Evolutionary conservation across 2,329 filamentous ascomycete species (phyloP), one percentile per base, ranked within the genome.

Genomic region (Cryphonectria japonica): DNA sequence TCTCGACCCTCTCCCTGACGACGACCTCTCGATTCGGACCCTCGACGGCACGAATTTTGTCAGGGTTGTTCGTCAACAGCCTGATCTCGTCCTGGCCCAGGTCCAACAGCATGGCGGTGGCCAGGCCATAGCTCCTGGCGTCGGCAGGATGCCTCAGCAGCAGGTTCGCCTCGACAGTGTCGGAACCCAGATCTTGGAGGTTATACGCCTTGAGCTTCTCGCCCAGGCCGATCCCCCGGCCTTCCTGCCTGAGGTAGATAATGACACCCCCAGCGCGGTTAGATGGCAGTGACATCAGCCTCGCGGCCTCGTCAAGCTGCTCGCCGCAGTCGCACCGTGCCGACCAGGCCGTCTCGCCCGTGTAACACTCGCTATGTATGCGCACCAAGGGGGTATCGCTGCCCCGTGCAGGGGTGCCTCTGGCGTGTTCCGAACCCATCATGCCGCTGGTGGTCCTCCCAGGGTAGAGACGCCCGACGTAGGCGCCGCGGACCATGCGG

Each of bases 171-270:
- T 99, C 94, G 50, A 98, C 97, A 0, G 96, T 99, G 81, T 99
- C 96, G n/a, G 93, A 95, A 0, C 96, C 96, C 37, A 99, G 85
- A 82, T 99, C 96, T 80, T 99, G 96, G 60, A 99, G 85, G 78
- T 99, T 99, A 82, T 99, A 99, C 5, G 96, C 96, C 82, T 99
- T 98, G 54, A 99, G 86, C 82, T 99, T 99, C 83, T 97, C 95
- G 2, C 93, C 92, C 0, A 99, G 86, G 0, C 96, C 96, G 74
- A 99, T 99, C 2, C 96, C 96, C 34, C 96, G 92, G 0, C 96
- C 96, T 83, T 99, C 96, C 81, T 99, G 96, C 32, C 96, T 91
- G 32, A 99, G 86, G 78, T 99, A 99, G 76, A 99, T 91, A 75
- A 99, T 97, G 68, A 97, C 94, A 46, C 96, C 96, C 22, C 95